Percentiles rank a stretch among this genome's conserved stretches.
Evolutionary conservation across 192 early-diverging fungal genomes (phyloP).

Genomic region (Geranomyces michiganensis): DNA sequence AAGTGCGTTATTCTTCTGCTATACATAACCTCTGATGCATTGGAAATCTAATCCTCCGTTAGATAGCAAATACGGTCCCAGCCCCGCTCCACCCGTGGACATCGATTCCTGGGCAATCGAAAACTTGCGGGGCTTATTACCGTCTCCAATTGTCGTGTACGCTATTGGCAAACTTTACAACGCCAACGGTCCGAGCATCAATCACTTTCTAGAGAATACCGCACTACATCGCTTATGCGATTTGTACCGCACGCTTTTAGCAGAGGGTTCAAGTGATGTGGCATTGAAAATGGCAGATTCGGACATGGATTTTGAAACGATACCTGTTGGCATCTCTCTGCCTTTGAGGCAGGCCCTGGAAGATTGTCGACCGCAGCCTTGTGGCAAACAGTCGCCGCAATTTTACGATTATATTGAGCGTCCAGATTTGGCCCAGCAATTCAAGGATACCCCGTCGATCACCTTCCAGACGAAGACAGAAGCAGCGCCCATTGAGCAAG

Average conservation of each 20-base stretch:
- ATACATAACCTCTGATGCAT: conserved; percentile 9
- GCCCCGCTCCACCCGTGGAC: conserved; percentile 1
- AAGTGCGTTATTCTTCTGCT: background rate
- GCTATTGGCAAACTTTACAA: background rate
- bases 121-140: background rate
- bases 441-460: background rate
- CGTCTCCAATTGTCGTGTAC: background rate
- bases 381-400: conserved; percentile 40
- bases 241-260: background rate
- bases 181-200: background rate
- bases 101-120: background rate
- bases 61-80: no score
- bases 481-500: no score
- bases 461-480: no score
- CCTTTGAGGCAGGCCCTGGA: conserved; percentile 57
- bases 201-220: background rate
- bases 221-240: background rate
- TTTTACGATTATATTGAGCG: conserved; percentile 58
- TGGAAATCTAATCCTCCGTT: no score
- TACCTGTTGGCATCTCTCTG: conserved; percentile 59
- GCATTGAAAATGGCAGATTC: conserved; percentile 48
- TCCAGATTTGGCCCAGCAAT: conserved; percentile 8
- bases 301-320: conserved; percentile 45
- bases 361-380: conserved; percentile 52
- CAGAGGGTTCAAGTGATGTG: conserved; percentile 13